phyloP scores from a whole-genome alignment of 148 eudicot genomes.

The Vaccinium corymbosum region DNA sequence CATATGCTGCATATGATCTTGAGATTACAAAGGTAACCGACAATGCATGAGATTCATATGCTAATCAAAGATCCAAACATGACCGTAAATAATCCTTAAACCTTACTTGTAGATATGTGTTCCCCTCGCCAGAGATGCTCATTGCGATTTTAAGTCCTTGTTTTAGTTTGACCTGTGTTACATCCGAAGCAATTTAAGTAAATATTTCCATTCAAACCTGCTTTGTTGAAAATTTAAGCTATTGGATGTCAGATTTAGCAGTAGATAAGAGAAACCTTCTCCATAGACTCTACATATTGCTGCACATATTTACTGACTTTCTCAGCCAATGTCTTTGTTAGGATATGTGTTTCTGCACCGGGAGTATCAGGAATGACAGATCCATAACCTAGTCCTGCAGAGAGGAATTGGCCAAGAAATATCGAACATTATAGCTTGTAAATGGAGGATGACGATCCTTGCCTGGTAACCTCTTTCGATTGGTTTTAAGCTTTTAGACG shows the following conservation, averaged over 20 bases:
- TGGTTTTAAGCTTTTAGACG: background rate
- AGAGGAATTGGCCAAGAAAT: slow-evolving; percentile 1
- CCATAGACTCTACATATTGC: slow-evolving; percentile 77
- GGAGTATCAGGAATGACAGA: slow-evolving; percentile 71
- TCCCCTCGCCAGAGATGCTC: slow-evolving; percentile 77
- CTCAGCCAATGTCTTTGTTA: slow-evolving; percentile 45
- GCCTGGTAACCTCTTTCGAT: background rate
- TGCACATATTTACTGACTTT: slow-evolving; percentile 61
- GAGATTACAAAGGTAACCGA: background rate
- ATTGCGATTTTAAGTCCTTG: slow-evolving; percentile 73
- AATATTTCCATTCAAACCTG: background rate
- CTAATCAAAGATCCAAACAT: background rate
- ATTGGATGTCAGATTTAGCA: background rate
- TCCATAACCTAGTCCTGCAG: slow-evolving; percentile 49
- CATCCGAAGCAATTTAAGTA: background rate
- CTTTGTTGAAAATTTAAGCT: background rate
- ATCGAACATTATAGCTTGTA: background rate
- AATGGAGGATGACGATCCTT: background rate
- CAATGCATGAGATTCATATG: background rate
- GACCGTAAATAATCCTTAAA: background rate
- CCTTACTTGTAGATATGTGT: slow-evolving; percentile 70
- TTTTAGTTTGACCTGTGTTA: slow-evolving; percentile 65
- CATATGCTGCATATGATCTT: background rate
- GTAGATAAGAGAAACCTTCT: slow-evolving; percentile 44
- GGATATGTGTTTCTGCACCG: slow-evolving; percentile 55